Evolutionary conservation across 129 eudicot genomes (phyloP), one percentile per base, ranked within the genome.

Genomic region (Saposhnikovia divaricata): DNA sequence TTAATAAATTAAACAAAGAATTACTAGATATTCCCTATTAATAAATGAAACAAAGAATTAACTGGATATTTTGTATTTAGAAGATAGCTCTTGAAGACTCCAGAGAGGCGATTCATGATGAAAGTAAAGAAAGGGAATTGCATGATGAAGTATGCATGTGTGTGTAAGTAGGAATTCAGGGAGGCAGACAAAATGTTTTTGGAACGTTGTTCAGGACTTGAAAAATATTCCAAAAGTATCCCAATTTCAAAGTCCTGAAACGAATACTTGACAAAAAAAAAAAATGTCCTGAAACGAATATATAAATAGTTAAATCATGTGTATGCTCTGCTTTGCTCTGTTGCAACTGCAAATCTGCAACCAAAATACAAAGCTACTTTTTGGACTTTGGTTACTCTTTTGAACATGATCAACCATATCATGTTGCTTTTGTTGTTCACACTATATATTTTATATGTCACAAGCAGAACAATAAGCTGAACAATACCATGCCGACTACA

Each of bases 171-270:
- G 31, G 19, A 51, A 43, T 73, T 73, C 77, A 73, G 77, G 53
- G n/a, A 18, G 28, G 27, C 69, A 27, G 72, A n/a, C 18, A 80
- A 57, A 50, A 73, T 21, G 47, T 19, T n/a, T 74, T 46, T 55
- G 74, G 57, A 48, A 57, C 39, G 63, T 55, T 23, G 72, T 81
- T 72, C 40, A 42, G 79, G 46, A 19, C 31, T 46, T 73, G 28
- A 0, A 46, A 76, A 47, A 76, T 37, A 8, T 76, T 68, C 81
- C 84, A 69, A 50, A 76, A 43, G 23, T 19, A 57, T 57, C 66
- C 81, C 53, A 82, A 44, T 77, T 76, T 80, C 84, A 38, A 82
- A n/a, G 80, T 28, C 31, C 57, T 50, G 31, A 48, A 39, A 55
- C 70, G 12, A 80, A 80, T 75, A 21, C n/a, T n/a, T n/a, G n/a